Percentiles rank a stretch among this genome's conserved stretches.
These are phyloP conservation scores for Ambrosiella cleistominuta DNA, from an alignment of 2,329 filamentous ascomycete genomes.

Conservation along the genomic window DNA sequence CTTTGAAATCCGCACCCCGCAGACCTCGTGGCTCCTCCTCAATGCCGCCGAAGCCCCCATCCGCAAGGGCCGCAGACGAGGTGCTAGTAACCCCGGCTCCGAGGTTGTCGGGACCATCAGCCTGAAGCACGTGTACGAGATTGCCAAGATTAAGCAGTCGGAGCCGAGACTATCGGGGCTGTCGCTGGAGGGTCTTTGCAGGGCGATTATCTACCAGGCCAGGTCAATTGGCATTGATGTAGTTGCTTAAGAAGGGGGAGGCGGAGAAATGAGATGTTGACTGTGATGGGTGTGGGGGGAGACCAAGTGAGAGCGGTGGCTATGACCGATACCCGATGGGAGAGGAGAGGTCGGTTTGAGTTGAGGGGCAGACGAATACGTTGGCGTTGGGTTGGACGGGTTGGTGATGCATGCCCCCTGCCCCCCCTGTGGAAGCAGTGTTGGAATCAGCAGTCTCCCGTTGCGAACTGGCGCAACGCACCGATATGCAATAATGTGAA, in stretches of 20 bases:
- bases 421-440: not conserved
- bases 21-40: constrained; percentile 79
- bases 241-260: constrained; percentile 31
- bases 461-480: not conserved
- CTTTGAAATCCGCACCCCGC: constrained; percentile 85
- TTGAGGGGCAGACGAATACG: not conserved
- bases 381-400: not conserved
- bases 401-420: not conserved
- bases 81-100: constrained; percentile 55
- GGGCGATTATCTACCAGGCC: constrained; percentile 55
- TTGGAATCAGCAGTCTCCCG: not conserved
- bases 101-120: constrained; percentile 72
- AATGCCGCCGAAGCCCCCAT: constrained; percentile 60
- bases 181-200: constrained; percentile 53
- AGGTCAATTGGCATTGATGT: constrained; percentile 60
- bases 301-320: not conserved
- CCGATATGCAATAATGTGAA: not conserved
- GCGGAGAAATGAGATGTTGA: not conserved
- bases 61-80: constrained; percentile 63
- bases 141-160: constrained; percentile 84
- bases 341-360: not conserved
- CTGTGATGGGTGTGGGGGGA: not conserved
- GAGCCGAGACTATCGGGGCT: constrained; percentile 58
- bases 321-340: not conserved
- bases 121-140: constrained; percentile 93